Evolutionary conservation across 495 filamentous ascomycete genomes (phyloP).

Genomic region (Podospora didyma): DNA sequence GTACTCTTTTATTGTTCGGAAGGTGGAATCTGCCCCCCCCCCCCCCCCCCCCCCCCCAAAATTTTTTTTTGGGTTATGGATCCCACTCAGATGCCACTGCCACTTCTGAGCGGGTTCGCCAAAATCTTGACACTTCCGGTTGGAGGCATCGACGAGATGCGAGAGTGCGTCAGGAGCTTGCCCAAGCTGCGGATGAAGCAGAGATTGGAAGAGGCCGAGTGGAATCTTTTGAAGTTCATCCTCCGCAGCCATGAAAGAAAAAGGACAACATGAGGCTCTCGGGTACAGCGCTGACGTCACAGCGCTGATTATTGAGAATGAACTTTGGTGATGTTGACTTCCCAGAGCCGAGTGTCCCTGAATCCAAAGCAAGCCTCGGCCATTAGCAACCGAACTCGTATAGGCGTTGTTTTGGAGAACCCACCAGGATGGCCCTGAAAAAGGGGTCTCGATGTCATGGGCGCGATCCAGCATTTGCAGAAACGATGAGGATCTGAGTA

Average conservation of each 20-base stretch:
- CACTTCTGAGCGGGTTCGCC: slow-evolving; percentile 18
- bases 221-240: slow-evolving; percentile 25
- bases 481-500: slow-evolving; percentile 19
- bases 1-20: background rate
- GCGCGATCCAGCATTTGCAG: slow-evolving; percentile 22
- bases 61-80: too few relatives aligned
- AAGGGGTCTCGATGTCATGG: slow-evolving; percentile 14
- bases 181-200: slow-evolving; percentile 31
- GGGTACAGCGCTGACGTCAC: background rate
- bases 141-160: slow-evolving; percentile 15
- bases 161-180: slow-evolving; percentile 15
- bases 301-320: slow-evolving; percentile 19
- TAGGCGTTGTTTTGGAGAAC: slow-evolving; percentile 28
- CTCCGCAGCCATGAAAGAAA: slow-evolving; percentile 36
- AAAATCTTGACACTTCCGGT: slow-evolving; percentile 8
- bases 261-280: slow-evolving; percentile 28
- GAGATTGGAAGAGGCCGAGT: slow-evolving; percentile 31
- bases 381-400: slow-evolving; percentile 25
- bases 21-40: background rate
- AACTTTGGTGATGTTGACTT: slow-evolving; percentile 45
- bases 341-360: slow-evolving; percentile 45
- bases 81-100: slow-evolving; percentile 33
- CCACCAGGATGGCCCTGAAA: slow-evolving; percentile 33
- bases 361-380: slow-evolving; percentile 40
- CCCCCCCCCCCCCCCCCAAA: background rate